These are phyloP conservation scores for Cutaneotrichosporon daszewskae DNA, from an alignment of 1,284 basidiomycete genomes.

Conservation along the genomic window DNA sequence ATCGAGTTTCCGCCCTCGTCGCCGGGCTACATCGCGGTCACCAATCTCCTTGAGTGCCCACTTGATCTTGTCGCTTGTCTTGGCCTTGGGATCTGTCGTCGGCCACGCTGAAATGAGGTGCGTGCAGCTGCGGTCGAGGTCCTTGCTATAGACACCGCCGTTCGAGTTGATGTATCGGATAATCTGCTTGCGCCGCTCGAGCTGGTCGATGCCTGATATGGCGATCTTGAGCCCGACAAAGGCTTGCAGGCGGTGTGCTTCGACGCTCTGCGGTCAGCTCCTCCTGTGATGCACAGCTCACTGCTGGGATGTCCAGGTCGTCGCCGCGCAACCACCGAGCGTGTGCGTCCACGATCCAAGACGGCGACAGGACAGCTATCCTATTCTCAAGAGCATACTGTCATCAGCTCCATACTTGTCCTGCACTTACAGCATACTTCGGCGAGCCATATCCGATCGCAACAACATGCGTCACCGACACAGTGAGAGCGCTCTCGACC, in stretches of 20 bases:
- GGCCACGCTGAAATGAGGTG: slow-evolving; percentile 40
- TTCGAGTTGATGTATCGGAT: slow-evolving; percentile 28
- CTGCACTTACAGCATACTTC: slow-evolving; percentile 36
- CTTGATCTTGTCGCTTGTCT: slow-evolving; percentile 41
- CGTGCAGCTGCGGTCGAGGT: slow-evolving; percentile 41
- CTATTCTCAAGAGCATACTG: slow-evolving; percentile 41
- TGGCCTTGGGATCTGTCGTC: slow-evolving; percentile 26
- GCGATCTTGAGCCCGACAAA: slow-evolving; percentile 37
- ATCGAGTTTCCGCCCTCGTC: slow-evolving; percentile 27
- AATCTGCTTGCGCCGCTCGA: slow-evolving; percentile 37
- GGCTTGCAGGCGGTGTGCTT: slow-evolving; percentile 27
- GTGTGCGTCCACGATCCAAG: slow-evolving; percentile 36
- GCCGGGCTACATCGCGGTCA: slow-evolving; percentile 22
- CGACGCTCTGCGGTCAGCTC: slow-evolving; percentile 17
- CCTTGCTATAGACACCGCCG: slow-evolving; percentile 43
- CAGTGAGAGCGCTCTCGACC: slow-evolving; percentile 37
- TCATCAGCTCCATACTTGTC: slow-evolving; percentile 3
- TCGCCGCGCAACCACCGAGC: slow-evolving; percentile 26
- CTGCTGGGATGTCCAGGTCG: slow-evolving; percentile 24
- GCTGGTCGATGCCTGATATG: slow-evolving; percentile 40
- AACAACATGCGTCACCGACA: slow-evolving; percentile 40
- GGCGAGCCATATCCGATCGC: slow-evolving; percentile 29
- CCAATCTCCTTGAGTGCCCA: slow-evolving; percentile 36
- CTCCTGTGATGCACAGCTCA: slow-evolving; percentile 3
- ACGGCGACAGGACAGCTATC: slow-evolving; percentile 35